Percentiles rank a stretch among this genome's conserved stretches.
Evolutionary conservation across 768 basidiomycete genomes (phyloP).

Genomic region (Termitomyces bulborhizus): DNA sequence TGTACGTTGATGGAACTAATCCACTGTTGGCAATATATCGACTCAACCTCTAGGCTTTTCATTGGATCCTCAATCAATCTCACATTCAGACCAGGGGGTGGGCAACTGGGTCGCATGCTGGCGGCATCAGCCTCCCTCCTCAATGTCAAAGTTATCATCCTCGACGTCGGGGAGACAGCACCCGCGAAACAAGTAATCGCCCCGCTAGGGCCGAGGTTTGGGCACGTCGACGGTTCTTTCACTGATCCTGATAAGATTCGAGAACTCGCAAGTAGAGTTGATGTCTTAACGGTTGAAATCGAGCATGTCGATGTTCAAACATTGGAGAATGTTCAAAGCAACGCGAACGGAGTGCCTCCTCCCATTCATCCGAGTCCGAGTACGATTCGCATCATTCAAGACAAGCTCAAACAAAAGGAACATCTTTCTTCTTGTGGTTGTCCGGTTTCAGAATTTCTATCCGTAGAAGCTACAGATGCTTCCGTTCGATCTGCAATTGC

Average conservation of each 20-base stretch:
- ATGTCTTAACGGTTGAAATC: slow-evolving; percentile 92
- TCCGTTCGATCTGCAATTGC: slow-evolving; percentile 47
- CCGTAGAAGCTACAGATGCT: slow-evolving; percentile 48
- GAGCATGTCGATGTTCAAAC: slow-evolving; percentile 87
- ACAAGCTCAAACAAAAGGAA: slow-evolving; percentile 68
- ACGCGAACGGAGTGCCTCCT: slow-evolving; percentile 22
- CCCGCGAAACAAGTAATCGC: slow-evolving; percentile 89
- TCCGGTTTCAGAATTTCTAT: slow-evolving; percentile 57
- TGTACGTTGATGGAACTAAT: slow-evolving; percentile 22
- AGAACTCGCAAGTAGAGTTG: slow-evolving; percentile 72
- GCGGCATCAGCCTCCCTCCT: slow-evolving; percentile 84
- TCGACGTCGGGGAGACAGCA: slow-evolving; percentile 72
- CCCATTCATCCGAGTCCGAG: slow-evolving; percentile 72
- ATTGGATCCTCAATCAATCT: slow-evolving; percentile 4
- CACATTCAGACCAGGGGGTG: slow-evolving; percentile 63
- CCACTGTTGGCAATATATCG: not conserved
- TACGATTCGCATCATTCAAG: slow-evolving; percentile 87
- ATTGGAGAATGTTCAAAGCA: slow-evolving; percentile 52
- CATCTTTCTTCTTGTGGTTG: slow-evolving; percentile 61
- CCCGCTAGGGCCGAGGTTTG: slow-evolving; percentile 38
- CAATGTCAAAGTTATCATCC: slow-evolving; percentile 75
- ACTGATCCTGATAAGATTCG: slow-evolving; percentile 71
- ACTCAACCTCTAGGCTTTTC: not conserved
- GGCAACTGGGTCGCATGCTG: slow-evolving; percentile 97
- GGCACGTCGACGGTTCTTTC: slow-evolving; percentile 88